Conservation (phyloP, 345 rosid genomes). For the Lumnitzera racemosa region DNA sequence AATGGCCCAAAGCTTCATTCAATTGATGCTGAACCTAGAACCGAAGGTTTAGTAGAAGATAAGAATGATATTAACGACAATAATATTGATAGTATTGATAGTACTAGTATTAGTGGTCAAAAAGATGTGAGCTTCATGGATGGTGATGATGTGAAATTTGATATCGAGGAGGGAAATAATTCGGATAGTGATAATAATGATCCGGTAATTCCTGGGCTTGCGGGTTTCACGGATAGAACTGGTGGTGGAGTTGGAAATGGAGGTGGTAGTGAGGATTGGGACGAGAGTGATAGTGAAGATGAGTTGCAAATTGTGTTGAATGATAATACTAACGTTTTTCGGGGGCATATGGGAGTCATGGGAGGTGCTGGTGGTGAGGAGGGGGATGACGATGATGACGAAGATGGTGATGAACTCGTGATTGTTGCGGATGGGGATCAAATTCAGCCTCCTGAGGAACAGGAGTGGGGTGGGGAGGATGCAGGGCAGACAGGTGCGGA, state of each 20-base stretch:
- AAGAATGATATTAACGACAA: too few species aligned
- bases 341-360: constrained; percentile 38
- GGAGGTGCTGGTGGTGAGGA: constrained; percentile 39
- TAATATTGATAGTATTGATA: too few species aligned
- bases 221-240: constrained; percentile 11
- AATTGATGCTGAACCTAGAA: too few species aligned
- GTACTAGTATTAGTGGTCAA: too few species aligned
- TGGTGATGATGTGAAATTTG: constrained; percentile 49
- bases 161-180: constrained; percentile 62
- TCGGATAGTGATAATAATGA: constrained; percentile 26
- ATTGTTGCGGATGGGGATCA: constrained; percentile 63
- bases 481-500: constrained; percentile 28
- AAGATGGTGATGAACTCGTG: constrained; percentile 67
- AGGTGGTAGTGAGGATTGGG: constrained; percentile 60
- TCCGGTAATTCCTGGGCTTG: constrained; percentile 57
- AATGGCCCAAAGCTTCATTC: neutral
- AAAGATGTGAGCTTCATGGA: constrained; percentile 24
- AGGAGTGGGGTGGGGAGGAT: constrained; percentile 73
- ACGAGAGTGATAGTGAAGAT: constrained; percentile 87
- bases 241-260: constrained; percentile 14
- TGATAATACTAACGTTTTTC: constrained; percentile 45
- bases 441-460: constrained; percentile 52
- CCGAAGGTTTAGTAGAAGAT: too few species aligned
- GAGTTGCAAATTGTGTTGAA: constrained; percentile 93
- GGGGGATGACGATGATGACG: constrained; percentile 55